A percentile compares a stretch with the other conserved stretches of the same genome.
These are phyloP conservation scores for Actinomortierella ambigua DNA, from an alignment of 371 early-diverging fungal species.

Conservation along the genomic window DNA sequence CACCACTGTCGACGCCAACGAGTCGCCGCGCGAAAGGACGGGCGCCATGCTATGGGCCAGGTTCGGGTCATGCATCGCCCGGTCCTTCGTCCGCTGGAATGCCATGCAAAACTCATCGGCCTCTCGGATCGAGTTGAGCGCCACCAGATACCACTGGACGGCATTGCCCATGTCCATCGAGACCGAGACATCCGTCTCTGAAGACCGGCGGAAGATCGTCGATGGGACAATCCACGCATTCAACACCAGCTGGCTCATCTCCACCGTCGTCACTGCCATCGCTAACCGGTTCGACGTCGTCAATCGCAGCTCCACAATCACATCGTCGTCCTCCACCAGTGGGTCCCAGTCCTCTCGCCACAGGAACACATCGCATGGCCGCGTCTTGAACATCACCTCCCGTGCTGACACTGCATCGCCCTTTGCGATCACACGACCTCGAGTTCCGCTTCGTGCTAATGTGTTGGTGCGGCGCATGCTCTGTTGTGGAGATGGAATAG, in stretches of 20 bases:
- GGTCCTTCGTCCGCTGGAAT: slow-evolving; percentile 43
- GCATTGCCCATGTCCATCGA: slow-evolving; percentile 47
- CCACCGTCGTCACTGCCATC: slow-evolving; percentile 37
- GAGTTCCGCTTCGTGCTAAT: slow-evolving; percentile 10
- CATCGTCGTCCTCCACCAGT: slow-evolving; percentile 40
- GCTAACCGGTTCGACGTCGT: slow-evolving; percentile 41
- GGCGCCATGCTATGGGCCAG: slow-evolving; percentile 29
- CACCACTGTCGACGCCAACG: slow-evolving; percentile 28
- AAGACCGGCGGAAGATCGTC: slow-evolving; percentile 39
- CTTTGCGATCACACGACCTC: slow-evolving; percentile 9
- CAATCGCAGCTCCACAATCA: slow-evolving; percentile 34
- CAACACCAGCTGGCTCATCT: slow-evolving; percentile 41
- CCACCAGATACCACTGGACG: slow-evolving; percentile 44
- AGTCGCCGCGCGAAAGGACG: slow-evolving; percentile 35
- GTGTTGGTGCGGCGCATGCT: slow-evolving; percentile 43
- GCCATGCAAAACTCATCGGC: slow-evolving; percentile 43
- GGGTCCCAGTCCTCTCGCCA: slow-evolving; percentile 49
- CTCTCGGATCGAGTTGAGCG: slow-evolving; percentile 29
- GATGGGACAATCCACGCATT: slow-evolving; percentile 47
- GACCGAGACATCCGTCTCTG: slow-evolving; percentile 39
- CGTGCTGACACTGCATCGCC: slow-evolving; percentile 24
- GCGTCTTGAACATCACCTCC: slow-evolving; percentile 39
- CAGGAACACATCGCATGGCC: slow-evolving; percentile 44
- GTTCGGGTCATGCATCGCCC: slow-evolving; percentile 46
- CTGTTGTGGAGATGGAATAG: slow-evolving; percentile 1